A percentile compares a stretch with the other conserved stretches of the same genome.
Evolutionary conservation across 202 grass and related monocot genomes (phyloP).

Genomic region (Carex sylvatica): DNA sequence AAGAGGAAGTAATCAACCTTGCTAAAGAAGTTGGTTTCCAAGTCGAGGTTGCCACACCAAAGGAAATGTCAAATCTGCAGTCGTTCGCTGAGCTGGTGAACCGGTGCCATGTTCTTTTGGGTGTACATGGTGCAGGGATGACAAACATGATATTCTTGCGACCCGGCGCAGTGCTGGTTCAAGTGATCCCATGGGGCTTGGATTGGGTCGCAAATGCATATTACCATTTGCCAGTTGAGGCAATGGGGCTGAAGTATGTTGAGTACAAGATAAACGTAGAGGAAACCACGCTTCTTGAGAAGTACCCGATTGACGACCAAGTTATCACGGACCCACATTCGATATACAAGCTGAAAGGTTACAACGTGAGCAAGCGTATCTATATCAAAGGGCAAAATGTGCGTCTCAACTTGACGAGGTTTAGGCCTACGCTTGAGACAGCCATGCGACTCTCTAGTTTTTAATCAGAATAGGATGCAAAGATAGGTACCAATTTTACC

Average conservation of each 20-base stretch:
- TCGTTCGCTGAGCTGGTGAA: constrained; percentile 33
- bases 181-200: constrained; percentile 60
- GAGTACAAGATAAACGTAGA: constrained; percentile 41
- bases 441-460: constrained; percentile 23
- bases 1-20: constrained; percentile 17
- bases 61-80: constrained; percentile 5
- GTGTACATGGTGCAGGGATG: constrained; percentile 36
- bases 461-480: background rate
- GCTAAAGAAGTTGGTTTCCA: constrained; percentile 32
- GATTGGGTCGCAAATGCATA: constrained; percentile 24
- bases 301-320: constrained; percentile 40
- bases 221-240: constrained; percentile 19
- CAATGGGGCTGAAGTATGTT: constrained; percentile 45
- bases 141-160: constrained; percentile 43
- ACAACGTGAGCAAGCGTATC: background rate
- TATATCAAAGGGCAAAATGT: constrained; percentile 54
- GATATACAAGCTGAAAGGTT: constrained; percentile 37
- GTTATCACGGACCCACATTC: constrained; percentile 40
- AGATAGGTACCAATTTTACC: background rate
- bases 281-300: constrained; percentile 44
- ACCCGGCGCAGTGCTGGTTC: constrained; percentile 34
- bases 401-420: constrained; percentile 43
- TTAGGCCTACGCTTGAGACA: constrained; percentile 27
- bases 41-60: constrained; percentile 23
- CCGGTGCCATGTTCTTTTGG: constrained; percentile 32